Percentiles rank a stretch among this genome's conserved stretches.
phyloP scores from a whole-genome alignment of 352 stramenopile genomes.

The Globisporangium solare region DNA sequence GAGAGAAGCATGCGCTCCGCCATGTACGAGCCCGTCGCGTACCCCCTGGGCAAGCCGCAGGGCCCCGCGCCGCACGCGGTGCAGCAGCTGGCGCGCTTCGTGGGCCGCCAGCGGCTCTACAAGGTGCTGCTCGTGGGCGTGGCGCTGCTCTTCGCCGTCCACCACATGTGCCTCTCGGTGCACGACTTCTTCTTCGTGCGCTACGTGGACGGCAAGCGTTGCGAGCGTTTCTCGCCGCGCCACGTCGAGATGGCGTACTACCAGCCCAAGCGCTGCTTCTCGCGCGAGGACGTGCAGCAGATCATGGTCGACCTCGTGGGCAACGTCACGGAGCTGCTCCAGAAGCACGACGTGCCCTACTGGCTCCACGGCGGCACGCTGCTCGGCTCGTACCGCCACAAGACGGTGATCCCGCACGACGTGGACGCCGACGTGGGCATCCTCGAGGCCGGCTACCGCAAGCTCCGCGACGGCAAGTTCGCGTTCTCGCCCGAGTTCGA shows the following conservation, averaged over 20 bases:
- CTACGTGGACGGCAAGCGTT: constrained; percentile 14
- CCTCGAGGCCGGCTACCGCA: constrained; percentile 1
- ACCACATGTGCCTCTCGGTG: constrained; percentile 1
- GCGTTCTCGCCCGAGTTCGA: constrained; percentile 13
- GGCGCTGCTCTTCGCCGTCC: background rate
- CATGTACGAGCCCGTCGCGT: no score
- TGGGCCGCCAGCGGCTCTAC: constrained; percentile 11
- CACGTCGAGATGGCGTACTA: constrained; percentile 16
- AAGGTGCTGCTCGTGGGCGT: constrained; percentile 7
- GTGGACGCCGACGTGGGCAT: constrained; percentile 25
- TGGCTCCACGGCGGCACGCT: constrained; percentile 28
- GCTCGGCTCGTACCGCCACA: constrained; percentile 21
- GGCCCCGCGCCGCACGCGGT: background rate
- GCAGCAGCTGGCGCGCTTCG: background rate
- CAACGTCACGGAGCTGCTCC: constrained; percentile 14
- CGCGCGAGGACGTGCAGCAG: constrained; percentile 18
- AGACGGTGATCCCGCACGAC: constrained; percentile 23
- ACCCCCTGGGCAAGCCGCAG: background rate
- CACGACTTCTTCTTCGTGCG: constrained; percentile 13
- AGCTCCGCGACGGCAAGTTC: constrained; percentile 11
- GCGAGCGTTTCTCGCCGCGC: constrained; percentile 16
- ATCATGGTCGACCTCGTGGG: constrained; percentile 21
- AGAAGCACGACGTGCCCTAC: constrained; percentile 18
- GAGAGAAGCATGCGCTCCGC: no score
- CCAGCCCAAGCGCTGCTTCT: constrained; percentile 14